Evolutionary conservation across 179 eudicot genomes (phyloP), one percentile per base, ranked within the genome.

Genomic region (Spergularia azorica): DNA sequence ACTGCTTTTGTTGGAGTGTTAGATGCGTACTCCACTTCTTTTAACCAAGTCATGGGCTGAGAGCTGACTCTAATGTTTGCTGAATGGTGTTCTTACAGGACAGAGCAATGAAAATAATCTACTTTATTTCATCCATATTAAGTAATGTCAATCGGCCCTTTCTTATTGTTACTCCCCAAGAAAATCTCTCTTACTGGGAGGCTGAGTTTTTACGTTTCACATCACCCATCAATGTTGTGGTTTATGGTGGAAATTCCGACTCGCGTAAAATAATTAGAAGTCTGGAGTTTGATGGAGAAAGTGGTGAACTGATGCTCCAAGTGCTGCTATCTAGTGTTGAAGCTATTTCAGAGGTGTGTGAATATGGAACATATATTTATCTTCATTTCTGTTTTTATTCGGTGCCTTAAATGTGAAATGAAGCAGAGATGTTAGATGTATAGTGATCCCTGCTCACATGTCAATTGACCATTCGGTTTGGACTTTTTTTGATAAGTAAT

Each of bases 261-360:
- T 82, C 86, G 20, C 86, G 97, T 70, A 80, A 76, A 74, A 71
- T 82, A 61, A 86, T 87, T 74, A 84, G 90, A 82, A 69, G 80
- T 70, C 43, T 83, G 32, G 95, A 92, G 77, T 85, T 90, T 78
- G 77, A 81, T 80, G 88, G 83, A 63, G 88, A 90, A 75, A 86
- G 84, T 60, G 86, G 85, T 75, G 46, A 73, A 63, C 48, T 81
- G 71, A 84, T 88, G 91, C 76, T 88, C 66, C 89, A 92, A 84
- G 90, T 91, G 54, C 95, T 93, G 62, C 64, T 93, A 81, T 90
- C 89, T 72, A 77, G 86, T 14, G 63, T 73, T 32, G 95, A 90
- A 71, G 85, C 82, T 70, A 70, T 89, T 76, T 70, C 88, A 15
- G 89, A 93, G 98, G 98, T 93, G 81, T 71, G 73, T 75, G 69